Percentiles rank a stretch among this genome's conserved stretches.
Evolutionary conservation across 306 rosid genomes (phyloP).

Genomic region (Prosopis cineraria): DNA sequence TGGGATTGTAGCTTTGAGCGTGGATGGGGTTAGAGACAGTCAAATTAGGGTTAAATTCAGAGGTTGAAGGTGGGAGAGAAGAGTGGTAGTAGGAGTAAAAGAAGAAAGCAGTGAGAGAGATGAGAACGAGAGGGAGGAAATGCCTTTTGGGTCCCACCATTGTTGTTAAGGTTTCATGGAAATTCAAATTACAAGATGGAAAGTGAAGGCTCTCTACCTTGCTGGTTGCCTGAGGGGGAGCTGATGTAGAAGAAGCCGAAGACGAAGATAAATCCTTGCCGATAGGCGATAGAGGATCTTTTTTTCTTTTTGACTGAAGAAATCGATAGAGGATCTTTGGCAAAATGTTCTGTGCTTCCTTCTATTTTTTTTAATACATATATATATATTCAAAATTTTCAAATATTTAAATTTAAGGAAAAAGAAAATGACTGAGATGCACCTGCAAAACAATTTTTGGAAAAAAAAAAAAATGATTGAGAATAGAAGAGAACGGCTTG

Average conservation of each 20-base stretch:
- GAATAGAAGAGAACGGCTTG: too few species aligned
- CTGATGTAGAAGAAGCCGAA: not conserved
- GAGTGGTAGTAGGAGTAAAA: slow-evolving; percentile 54
- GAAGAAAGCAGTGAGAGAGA: slow-evolving; percentile 53
- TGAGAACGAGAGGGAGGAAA: slow-evolving; percentile 56
- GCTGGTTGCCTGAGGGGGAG: not conserved
- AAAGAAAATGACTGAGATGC: too few species aligned
- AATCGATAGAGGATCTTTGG: too few species aligned
- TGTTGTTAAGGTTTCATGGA: slow-evolving; percentile 30
- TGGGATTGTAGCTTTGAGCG: slow-evolving; percentile 25
- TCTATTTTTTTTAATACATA: too few species aligned
- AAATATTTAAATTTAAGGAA: too few species aligned
- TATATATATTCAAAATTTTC: too few species aligned
- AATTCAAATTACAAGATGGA: not conserved
- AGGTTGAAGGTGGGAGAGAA: slow-evolving; percentile 50
- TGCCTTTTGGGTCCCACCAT: slow-evolving; percentile 74
- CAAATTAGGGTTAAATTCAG: slow-evolving; percentile 46
- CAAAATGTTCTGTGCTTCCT: too few species aligned
- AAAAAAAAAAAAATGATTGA: too few species aligned
- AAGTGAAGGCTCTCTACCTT: slow-evolving; percentile 5
- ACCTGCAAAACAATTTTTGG: too few species aligned
- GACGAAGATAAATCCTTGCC: slow-evolving; percentile 15
- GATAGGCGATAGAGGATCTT: too few species aligned
- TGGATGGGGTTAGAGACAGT: slow-evolving; percentile 28
- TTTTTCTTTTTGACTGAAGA: too few species aligned